Percentiles rank a stretch among this genome's conserved stretches.
These are phyloP conservation scores for Spathaspora gorwiae DNA, from an alignment of 805 yeast genomes.

Conservation along the genomic window DNA sequence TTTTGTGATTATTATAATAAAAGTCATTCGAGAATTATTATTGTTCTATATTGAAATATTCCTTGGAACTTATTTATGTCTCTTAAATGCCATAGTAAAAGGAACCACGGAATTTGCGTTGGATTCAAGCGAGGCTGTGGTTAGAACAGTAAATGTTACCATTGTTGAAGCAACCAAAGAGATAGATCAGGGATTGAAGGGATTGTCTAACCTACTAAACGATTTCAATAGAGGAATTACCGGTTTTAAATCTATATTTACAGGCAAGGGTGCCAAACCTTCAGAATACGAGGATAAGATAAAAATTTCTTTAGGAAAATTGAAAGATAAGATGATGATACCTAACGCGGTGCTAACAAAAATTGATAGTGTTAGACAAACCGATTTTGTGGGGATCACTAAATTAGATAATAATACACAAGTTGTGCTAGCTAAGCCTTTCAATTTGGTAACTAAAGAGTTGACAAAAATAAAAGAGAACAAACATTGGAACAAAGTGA, in stretches of 20 bases:
- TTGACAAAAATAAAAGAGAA: conserved; percentile 21
- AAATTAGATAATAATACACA: conserved; percentile 59
- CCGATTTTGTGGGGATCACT: conserved; percentile 60
- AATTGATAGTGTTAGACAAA: conserved; percentile 43
- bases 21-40: conserved; percentile 55
- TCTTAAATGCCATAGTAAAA: conserved; percentile 67
- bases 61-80: conserved; percentile 83
- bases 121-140: conserved; percentile 63
- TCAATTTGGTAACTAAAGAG: conserved; percentile 41
- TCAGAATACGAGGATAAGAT: conserved; percentile 40
- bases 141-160: conserved; percentile 58
- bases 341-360: conserved; percentile 60
- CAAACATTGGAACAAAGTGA: background rate
- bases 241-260: conserved; percentile 15
- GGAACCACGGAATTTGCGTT: conserved; percentile 70
- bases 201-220: conserved; percentile 55
- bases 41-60: conserved; percentile 66
- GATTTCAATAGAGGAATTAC: conserved; percentile 40
- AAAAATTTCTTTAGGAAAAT: conserved; percentile 50
- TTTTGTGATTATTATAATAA: conserved; percentile 36
- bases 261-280: conserved; percentile 1
- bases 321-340: conserved; percentile 53
- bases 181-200: conserved; percentile 62
- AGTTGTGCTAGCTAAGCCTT: conserved; percentile 53
- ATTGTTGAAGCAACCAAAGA: conserved; percentile 51